Evolutionary conservation across 495 filamentous ascomycete genomes (phyloP).

Genomic region (Hypoxylon fragiforme): DNA sequence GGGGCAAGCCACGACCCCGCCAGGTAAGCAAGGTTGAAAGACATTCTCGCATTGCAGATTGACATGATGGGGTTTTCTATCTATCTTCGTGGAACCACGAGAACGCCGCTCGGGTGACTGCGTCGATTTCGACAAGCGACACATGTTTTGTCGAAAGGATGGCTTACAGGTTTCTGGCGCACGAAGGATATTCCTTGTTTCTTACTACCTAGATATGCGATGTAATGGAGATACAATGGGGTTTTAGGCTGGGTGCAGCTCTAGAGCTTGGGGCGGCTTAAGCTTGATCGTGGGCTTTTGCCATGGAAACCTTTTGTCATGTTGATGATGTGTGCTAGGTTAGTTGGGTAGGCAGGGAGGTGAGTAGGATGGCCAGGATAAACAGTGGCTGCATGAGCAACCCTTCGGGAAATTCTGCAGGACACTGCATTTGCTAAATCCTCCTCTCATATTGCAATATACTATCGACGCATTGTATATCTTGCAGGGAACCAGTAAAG

Average conservation of each 20-base stretch:
- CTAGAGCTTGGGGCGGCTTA: background rate
- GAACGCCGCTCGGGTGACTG: background rate
- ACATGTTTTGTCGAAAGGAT: background rate
- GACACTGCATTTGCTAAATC: background rate
- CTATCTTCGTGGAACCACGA: slow-evolving; percentile 4
- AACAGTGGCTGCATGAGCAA: background rate
- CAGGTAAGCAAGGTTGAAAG: background rate
- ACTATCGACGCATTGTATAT: slow-evolving; percentile 17
- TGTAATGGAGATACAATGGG: background rate
- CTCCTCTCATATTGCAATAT: background rate
- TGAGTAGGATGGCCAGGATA: background rate
- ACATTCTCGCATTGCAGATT: slow-evolving; percentile 1
- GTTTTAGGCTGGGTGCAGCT: slow-evolving; percentile 5
- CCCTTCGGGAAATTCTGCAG: background rate
- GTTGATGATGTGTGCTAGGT: too few species aligned
- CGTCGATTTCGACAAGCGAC: background rate
- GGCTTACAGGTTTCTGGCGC: background rate
- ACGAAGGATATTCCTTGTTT: slow-evolving; percentile 4
- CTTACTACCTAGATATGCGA: background rate
- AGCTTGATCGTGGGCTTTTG: background rate
- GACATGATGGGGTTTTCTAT: background rate
- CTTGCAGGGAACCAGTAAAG: background rate
- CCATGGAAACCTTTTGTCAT: too few species aligned
- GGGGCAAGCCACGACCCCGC: background rate
- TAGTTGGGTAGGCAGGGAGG: too few species aligned